These are phyloP conservation scores for Buddleja alternifolia DNA, from an alignment of 257 asterid species.

Conservation along the genomic window DNA sequence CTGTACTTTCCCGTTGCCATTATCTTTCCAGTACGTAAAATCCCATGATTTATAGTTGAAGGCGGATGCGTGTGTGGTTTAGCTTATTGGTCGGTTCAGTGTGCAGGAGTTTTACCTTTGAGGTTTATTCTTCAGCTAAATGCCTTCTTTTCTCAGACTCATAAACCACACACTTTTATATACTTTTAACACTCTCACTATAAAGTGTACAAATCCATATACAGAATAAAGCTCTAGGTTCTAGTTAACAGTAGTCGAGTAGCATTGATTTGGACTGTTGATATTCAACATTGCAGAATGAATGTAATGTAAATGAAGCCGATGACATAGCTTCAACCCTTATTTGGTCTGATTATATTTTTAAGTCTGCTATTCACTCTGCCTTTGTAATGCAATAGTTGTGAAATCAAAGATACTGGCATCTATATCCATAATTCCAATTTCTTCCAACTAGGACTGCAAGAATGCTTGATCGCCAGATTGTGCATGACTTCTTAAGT, in stretches of 20 bases:
- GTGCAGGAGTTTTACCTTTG: neutral
- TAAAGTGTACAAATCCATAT: no score
- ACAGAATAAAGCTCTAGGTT: no score
- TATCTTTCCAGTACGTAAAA: neutral
- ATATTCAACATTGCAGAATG: no score
- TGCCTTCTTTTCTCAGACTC: conserved; percentile 1
- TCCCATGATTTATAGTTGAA: neutral
- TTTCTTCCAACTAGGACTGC: neutral
- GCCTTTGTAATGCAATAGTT: neutral
- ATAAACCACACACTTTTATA: no score
- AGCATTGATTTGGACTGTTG: no score
- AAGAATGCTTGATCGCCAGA: neutral
- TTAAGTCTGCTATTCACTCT: no score
- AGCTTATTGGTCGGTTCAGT: conserved; percentile 3
- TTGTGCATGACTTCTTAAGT: neutral
- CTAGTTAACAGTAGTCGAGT: no score
- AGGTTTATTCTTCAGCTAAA: neutral
- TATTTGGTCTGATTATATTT: neutral
- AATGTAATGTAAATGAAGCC: no score
- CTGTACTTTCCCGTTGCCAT: neutral
- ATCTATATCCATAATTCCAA: neutral
- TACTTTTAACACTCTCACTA: no score
- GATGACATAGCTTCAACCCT: conserved; percentile 2
- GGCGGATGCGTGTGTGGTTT: conserved; percentile 11
- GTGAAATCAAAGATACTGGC: neutral